A percentile compares a stretch with the other conserved stretches of the same genome.
Evolutionary conservation across 176 grass and related monocot species (phyloP).

Genomic region (Cocos nucifera): DNA sequence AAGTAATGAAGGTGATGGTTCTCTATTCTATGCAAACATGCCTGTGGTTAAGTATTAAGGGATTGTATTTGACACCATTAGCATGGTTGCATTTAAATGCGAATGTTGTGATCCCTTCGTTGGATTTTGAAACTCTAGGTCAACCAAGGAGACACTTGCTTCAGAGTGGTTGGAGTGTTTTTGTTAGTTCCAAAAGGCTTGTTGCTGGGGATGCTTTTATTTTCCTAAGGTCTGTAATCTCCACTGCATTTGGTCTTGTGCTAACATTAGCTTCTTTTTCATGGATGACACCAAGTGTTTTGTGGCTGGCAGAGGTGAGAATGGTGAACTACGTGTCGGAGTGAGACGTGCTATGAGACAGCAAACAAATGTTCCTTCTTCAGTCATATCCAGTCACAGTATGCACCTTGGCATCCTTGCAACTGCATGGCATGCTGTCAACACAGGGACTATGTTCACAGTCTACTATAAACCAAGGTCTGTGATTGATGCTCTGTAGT

Average conservation of each 20-base stretch:
- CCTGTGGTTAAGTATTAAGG: too few species aligned
- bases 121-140: constrained; percentile 36
- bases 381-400: constrained; percentile 95
- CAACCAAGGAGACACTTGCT: constrained; percentile 88
- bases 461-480: constrained; percentile 97
- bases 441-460: constrained; percentile 81
- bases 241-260: neutral
- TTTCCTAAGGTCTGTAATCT: constrained; percentile 60
- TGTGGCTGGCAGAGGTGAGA: constrained; percentile 47
- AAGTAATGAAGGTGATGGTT: too few species aligned
- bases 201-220: constrained; percentile 96
- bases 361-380: constrained; percentile 79
- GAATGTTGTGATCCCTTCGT: neutral
- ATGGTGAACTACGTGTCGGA: constrained; percentile 82
- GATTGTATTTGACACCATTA: too few species aligned
- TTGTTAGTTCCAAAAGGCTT: constrained; percentile 84
- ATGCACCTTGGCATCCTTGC: constrained; percentile 99
- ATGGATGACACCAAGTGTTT: constrained; percentile 1
- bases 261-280: neutral
- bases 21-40: too few species aligned
- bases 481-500: constrained; percentile 7
- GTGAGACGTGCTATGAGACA: constrained; percentile 94
- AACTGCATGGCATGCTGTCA: constrained; percentile 95
- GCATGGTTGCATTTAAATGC: too few species aligned
- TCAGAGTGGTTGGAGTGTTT: constrained; percentile 99